Base-by-base conservation (phyloP, 306 rosid genomes). In the Sesbania bispinosa region DNA sequence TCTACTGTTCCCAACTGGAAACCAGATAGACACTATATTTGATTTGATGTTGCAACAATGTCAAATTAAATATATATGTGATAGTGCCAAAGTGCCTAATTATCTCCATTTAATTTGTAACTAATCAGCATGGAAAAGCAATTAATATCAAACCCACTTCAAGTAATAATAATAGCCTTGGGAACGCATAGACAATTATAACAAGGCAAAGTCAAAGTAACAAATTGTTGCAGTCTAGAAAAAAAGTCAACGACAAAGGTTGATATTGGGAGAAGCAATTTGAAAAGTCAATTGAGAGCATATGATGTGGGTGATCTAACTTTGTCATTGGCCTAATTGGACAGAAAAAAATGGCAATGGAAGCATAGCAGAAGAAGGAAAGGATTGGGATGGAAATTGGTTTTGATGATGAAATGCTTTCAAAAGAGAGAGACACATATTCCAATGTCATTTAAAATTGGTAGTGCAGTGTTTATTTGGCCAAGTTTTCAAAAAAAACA, bases 251-350 rank as follows among this genome's bases (percentile, higher is more conserved):
- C 5, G 45, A 2, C n/a, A 16, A 41, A 68, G 33, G 74, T 21
- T 76, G 58, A 21, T 62, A 68, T 15, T 26, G 30, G 27, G 33
- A 27, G 43, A 21, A 62, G n/a, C 47, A 21, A 33, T 66, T 26
- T 14, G 7, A 23, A 73, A 82, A 78, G 86, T 86, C 88, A 86
- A 84, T 29, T 64, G 7, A n/a, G 24, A 63, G 80, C 55, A 0
- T 65, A 71, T 60, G 50, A 58, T 84, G 47, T 76, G 80, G 94
- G 82, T 80, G 64, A 84, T 84, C 94, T 84, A 88, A 84, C 80
- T 78, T n/a, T 38, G 4, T 35, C 6, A 78, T 84, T 81, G 86
- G 83, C 46, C 26, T 39, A 7, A 21, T 47, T 70, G 26, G 6
- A 19, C 6, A 9, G 6, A 26, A 9, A 30, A 33, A 15, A 30